phyloP scores from a whole-genome alignment of 2,329 filamentous ascomycete genomes.

The Paecilomyces niveus region DNA sequence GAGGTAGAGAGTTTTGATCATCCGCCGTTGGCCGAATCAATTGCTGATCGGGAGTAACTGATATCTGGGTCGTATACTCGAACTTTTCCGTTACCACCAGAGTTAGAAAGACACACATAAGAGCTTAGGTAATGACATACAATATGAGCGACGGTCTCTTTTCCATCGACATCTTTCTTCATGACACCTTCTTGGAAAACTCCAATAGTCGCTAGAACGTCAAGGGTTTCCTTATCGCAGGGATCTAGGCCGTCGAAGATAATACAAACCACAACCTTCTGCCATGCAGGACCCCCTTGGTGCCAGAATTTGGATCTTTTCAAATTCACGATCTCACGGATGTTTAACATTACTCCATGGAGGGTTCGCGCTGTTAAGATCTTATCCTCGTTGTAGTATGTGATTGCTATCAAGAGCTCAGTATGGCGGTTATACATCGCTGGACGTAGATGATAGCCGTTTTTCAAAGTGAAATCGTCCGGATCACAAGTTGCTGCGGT shows the following conservation, averaged over 20 bases:
- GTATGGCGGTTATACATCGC: constrained; percentile 99
- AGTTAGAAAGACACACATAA: background rate
- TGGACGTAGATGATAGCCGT: constrained; percentile 95
- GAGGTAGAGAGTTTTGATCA: background rate
- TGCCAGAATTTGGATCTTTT: constrained; percentile 99
- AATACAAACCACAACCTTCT: constrained; percentile 96
- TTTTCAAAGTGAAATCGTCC: constrained; percentile 97
- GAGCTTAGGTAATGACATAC: background rate
- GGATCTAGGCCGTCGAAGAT: constrained; percentile 98
- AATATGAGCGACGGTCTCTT: background rate
- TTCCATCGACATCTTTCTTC: background rate
- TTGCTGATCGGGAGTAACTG: background rate
- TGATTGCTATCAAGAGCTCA: constrained; percentile 93
- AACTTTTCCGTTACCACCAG: constrained; percentile 8
- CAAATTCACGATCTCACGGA: constrained; percentile 94
- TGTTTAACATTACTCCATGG: constrained; percentile 98
- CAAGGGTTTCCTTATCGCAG: constrained; percentile 77
- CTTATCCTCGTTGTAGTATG: constrained; percentile 99
- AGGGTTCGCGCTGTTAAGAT: constrained; percentile 82
- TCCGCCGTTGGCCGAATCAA: background rate
- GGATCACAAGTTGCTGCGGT: constrained; percentile 96
- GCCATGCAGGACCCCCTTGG: constrained; percentile 96
- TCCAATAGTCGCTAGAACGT: background rate
- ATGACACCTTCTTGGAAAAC: background rate
- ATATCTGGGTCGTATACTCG: background rate